phyloP scores from a whole-genome alignment of 345 rosid species.

The Raphanus sativus region DNA sequence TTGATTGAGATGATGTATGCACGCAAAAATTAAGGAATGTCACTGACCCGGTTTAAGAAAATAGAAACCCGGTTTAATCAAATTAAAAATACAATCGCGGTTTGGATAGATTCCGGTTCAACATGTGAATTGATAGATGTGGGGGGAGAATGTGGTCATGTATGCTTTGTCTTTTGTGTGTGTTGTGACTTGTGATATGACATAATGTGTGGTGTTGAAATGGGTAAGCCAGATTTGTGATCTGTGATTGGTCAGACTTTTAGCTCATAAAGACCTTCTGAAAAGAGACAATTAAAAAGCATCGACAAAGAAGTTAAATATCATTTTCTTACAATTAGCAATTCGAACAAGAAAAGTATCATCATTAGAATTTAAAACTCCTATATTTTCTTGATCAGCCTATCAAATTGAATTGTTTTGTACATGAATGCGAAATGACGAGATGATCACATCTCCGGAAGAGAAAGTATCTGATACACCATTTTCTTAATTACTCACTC shows the following conservation, averaged over 20 bases:
- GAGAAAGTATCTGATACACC: not conserved
- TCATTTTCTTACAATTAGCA: not conserved
- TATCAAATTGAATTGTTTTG: not conserved
- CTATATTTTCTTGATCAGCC: not conserved
- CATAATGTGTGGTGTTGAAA: constrained; percentile 22
- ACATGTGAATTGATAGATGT: constrained; percentile 6
- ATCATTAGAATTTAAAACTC: not conserved
- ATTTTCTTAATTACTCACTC: not conserved
- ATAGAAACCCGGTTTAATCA: not conserved
- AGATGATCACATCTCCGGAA: not conserved
- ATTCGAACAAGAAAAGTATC: not conserved
- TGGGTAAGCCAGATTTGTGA: constrained; percentile 16
- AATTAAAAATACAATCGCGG: not conserved
- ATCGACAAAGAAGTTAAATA: not conserved
- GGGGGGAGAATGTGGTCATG: constrained; percentile 29
- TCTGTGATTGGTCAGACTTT: constrained; percentile 31
- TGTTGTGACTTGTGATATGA: constrained; percentile 7
- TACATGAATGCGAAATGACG: constrained; percentile 1
- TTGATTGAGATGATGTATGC: not conserved
- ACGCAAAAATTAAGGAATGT: not conserved
- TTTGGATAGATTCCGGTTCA: constrained; percentile 16
- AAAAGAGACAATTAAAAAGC: not conserved
- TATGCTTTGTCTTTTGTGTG: constrained; percentile 18
- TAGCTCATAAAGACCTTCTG: constrained; percentile 7
- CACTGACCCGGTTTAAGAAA: not conserved